Evolutionary conservation across 306 rosid species (phyloP).

Genomic region (Medicago lupulina): DNA sequence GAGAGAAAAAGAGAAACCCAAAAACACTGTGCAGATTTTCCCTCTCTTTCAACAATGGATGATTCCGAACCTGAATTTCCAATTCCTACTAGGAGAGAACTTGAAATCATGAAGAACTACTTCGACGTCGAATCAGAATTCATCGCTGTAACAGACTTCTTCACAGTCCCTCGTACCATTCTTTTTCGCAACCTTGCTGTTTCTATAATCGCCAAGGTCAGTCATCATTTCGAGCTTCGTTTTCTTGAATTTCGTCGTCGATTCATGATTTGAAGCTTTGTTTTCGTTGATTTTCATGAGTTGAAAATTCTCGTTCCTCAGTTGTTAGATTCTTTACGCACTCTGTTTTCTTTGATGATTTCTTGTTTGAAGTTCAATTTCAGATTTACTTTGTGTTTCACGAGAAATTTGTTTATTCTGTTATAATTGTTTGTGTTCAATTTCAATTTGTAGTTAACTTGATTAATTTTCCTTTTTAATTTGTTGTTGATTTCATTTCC

Average conservation of each 20-base stretch:
- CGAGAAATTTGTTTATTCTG: neutral
- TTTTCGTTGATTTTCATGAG: neutral
- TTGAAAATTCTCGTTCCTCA: no score
- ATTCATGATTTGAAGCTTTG: no score
- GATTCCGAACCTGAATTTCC: constrained; percentile 2
- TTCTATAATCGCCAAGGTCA: constrained; percentile 9
- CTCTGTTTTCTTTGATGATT: neutral
- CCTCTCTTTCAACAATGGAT: neutral
- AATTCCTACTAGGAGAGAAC: neutral
- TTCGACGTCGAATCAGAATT: neutral
- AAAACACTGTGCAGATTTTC: neutral
- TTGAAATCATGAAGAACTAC: neutral
- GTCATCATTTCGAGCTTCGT: neutral
- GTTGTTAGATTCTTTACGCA: neutral
- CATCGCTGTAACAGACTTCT: neutral
- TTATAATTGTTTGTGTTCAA: neutral
- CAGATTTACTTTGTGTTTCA: neutral
- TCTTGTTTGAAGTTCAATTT: neutral
- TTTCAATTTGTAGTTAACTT: neutral
- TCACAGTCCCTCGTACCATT: rapidly evolving
- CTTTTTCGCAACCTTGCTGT: neutral
- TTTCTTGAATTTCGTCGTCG: neutral
- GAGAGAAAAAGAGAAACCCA: no score
- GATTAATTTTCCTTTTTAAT: neutral
- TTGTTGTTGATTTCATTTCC: neutral